Percentiles rank a stretch among this genome's conserved stretches.
phyloP scores from a whole-genome alignment of 1,284 basidiomycete genomes.

The Ceratobasidium sp. region DNA sequence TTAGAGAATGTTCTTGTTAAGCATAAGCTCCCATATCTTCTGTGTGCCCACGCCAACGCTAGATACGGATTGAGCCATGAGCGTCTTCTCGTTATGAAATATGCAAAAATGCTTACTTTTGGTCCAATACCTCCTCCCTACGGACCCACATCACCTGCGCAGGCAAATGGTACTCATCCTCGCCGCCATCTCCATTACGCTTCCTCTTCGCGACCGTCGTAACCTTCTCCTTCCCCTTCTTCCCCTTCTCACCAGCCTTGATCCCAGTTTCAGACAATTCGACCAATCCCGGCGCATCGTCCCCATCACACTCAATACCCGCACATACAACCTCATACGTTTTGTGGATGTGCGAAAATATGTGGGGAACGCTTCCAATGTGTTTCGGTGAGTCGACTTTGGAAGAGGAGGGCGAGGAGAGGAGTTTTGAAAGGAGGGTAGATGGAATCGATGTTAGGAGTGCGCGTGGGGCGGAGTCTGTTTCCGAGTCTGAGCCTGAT shows the following conservation, averaged over 20 bases:
- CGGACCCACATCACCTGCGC: conserved; percentile 61
- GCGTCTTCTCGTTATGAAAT: too few species aligned
- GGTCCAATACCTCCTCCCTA: conserved; percentile 63
- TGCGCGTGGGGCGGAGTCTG: conserved; percentile 10
- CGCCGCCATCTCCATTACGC: conserved; percentile 39
- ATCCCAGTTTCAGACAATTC: conserved; percentile 5
- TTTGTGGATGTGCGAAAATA: conserved; percentile 92
- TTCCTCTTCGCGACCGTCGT: conserved; percentile 20
- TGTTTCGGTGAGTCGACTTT: conserved; percentile 61
- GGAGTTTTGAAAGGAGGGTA: conserved; percentile 42
- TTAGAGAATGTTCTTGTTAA: background rate
- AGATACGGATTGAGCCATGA: too few species aligned
- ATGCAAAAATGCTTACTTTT: conserved; percentile 68
- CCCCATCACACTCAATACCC: conserved; percentile 10
- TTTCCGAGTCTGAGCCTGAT: conserved; percentile 40
- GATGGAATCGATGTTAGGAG: conserved; percentile 49
- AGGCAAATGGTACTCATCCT: conserved; percentile 37
- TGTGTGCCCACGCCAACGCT: conserved; percentile 31
- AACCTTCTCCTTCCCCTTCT: too few species aligned
- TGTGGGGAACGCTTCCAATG: conserved; percentile 76
- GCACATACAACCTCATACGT: conserved; percentile 79
- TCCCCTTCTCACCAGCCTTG: conserved; percentile 1
- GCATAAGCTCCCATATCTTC: conserved; percentile 32
- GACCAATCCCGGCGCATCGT: conserved; percentile 10
- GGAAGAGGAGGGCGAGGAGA: conserved; percentile 47